Conservation (phyloP, 2,329 filamentous ascomycete genomes). For the Alternaria burnsii region DNA sequence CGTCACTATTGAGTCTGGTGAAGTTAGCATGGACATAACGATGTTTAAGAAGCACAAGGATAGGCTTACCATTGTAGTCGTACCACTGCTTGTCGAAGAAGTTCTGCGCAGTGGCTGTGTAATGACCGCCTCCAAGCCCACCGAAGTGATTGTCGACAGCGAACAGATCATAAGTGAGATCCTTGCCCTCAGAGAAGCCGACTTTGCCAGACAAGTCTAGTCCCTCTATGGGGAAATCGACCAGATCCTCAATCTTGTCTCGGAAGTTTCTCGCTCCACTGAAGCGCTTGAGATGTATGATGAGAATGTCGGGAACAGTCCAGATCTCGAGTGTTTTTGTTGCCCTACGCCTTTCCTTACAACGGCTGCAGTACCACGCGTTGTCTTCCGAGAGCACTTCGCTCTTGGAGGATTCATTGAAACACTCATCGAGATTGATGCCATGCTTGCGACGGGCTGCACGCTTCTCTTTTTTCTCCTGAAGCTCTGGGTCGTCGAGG, state of each 20-base stretch:
- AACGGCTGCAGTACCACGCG: constrained; percentile 96
- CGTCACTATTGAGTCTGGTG: constrained; percentile 76
- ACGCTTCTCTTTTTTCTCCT: constrained; percentile 69
- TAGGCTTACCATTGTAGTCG: constrained; percentile 82
- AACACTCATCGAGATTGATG: constrained; percentile 85
- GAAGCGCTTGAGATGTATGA: constrained; percentile 95
- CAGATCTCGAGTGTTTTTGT: constrained; percentile 97
- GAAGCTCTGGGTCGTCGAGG: constrained; percentile 65
- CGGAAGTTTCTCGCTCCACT: constrained; percentile 82
- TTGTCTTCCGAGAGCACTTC: constrained; percentile 95
- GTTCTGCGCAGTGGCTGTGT: constrained; percentile 93
- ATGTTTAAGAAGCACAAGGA: neutral
- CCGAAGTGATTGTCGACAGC: constrained; percentile 97
- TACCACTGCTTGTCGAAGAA: constrained; percentile 92
- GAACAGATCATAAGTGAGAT: constrained; percentile 89
- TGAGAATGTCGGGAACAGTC: constrained; percentile 94
- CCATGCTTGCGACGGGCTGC: constrained; percentile 74
- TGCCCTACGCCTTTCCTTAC: constrained; percentile 90
- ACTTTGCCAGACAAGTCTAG: constrained; percentile 84
- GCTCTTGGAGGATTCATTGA: constrained; percentile 92
- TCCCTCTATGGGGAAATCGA: constrained; percentile 90
- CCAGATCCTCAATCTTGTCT: constrained; percentile 89
- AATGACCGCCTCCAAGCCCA: constrained; percentile 91
- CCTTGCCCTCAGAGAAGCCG: constrained; percentile 80
- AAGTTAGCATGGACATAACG: neutral